A percentile compares a stretch with the other conserved stretches of the same genome.
Conservation (phyloP, 1,284 basidiomycete genomes). For the Fistulina hepatica region DNA sequence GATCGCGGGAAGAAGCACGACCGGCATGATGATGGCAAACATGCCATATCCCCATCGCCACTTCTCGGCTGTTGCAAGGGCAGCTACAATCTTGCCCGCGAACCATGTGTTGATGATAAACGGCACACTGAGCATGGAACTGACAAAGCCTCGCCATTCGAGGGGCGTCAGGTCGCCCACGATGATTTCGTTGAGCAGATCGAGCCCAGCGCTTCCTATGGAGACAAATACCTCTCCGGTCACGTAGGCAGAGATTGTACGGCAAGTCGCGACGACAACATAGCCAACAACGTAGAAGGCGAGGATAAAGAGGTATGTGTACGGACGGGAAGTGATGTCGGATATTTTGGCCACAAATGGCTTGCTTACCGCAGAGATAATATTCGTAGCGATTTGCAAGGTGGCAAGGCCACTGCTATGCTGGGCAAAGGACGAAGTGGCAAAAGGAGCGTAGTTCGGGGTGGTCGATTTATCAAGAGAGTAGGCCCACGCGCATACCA, state of each 20-base stretch:
- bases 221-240: slow-evolving; percentile 31
- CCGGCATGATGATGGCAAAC: slow-evolving; percentile 53
- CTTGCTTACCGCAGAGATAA: slow-evolving; percentile 47
- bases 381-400: slow-evolving; percentile 20
- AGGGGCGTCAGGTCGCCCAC: slow-evolving; percentile 53
- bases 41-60: slow-evolving; percentile 79
- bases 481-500: slow-evolving; percentile 29
- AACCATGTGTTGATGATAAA: slow-evolving; percentile 41
- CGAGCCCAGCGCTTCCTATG: slow-evolving; percentile 29
- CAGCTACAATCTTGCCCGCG: slow-evolving; percentile 34
- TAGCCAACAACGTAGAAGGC: slow-evolving; percentile 22
- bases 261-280: slow-evolving; percentile 40
- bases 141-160: slow-evolving; percentile 43
- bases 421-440: slow-evolving; percentile 46
- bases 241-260: slow-evolving; percentile 32
- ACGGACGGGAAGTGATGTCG: slow-evolving; percentile 33
- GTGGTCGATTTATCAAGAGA: slow-evolving; percentile 64
- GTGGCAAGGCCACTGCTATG: slow-evolving; percentile 24
- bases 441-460: slow-evolving; percentile 53
- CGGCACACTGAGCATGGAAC: slow-evolving; percentile 39
- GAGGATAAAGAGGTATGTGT: slow-evolving; percentile 23
- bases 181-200: slow-evolving; percentile 41
- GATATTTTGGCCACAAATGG: slow-evolving; percentile 53
- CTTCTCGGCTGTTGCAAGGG: slow-evolving; percentile 16
- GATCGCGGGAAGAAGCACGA: slow-evolving; percentile 46